A percentile compares a stretch with the other conserved stretches of the same genome.
These are phyloP conservation scores for Starmera amethionina DNA, from an alignment of 805 yeast species.

Conservation along the genomic window DNA sequence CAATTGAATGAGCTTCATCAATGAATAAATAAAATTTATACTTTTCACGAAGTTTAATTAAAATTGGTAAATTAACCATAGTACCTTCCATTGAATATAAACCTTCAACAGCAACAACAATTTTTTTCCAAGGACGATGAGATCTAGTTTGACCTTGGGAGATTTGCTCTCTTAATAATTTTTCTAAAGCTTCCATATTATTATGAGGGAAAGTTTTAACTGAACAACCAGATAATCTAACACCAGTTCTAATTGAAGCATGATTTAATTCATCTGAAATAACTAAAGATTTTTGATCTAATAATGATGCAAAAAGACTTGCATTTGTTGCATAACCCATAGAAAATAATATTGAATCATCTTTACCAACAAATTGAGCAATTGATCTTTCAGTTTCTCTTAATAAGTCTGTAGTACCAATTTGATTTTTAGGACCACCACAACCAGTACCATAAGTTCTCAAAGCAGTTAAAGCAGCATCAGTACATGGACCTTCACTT, in stretches of 20 bases:
- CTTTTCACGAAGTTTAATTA: slow-evolving; percentile 65
- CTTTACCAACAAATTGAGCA: slow-evolving; percentile 86
- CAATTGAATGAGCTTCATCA: slow-evolving; percentile 98
- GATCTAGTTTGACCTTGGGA: slow-evolving; percentile 91
- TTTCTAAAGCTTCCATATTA: slow-evolving; percentile 74
- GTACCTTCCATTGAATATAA: slow-evolving; percentile 91
- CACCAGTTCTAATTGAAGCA: slow-evolving; percentile 92
- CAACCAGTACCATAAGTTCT: slow-evolving; percentile 67
- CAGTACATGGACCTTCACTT: slow-evolving; percentile 86
- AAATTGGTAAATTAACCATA: slow-evolving; percentile 66
- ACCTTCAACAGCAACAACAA: slow-evolving; percentile 83
- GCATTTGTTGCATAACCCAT: slow-evolving; percentile 98
- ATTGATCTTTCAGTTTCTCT: slow-evolving; percentile 61
- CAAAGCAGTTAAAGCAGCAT: slow-evolving; percentile 53
- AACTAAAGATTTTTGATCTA: slow-evolving; percentile 81
- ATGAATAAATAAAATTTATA: slow-evolving; percentile 86
- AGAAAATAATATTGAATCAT: slow-evolving; percentile 74
- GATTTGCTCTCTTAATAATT: slow-evolving; percentile 70
- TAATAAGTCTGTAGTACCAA: slow-evolving; percentile 75
- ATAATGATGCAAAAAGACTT: slow-evolving; percentile 69
- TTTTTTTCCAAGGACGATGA: slow-evolving; percentile 93
- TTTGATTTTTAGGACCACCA: slow-evolving; percentile 64
- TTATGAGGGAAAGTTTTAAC: slow-evolving; percentile 90
- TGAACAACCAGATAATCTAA: slow-evolving; percentile 84
- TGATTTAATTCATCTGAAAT: slow-evolving; percentile 93